phyloP scores from a whole-genome alignment of 2,329 filamentous ascomycete species.

The Knufia fluminis region DNA sequence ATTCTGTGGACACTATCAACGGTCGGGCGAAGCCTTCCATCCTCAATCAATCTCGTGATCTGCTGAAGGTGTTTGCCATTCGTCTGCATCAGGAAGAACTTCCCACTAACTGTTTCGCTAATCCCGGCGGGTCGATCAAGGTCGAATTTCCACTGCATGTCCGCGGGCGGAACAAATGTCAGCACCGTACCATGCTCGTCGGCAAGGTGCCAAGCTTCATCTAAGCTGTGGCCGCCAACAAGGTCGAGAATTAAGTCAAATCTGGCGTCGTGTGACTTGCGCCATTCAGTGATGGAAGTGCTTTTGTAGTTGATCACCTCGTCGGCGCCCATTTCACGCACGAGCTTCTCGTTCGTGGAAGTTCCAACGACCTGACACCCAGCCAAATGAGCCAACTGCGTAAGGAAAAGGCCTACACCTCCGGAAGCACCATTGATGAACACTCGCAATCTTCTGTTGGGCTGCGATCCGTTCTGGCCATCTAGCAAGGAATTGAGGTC shows the following conservation, averaged over 20 bases:
- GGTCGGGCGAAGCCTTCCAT: constrained; percentile 26
- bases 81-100: constrained; percentile 36
- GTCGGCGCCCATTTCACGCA: constrained; percentile 32
- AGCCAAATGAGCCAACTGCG: constrained; percentile 32
- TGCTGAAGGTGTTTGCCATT: constrained; percentile 29
- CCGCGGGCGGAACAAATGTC: constrained; percentile 32
- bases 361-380: constrained; percentile 32
- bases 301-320: constrained; percentile 34
- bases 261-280: constrained; percentile 1
- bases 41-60: constrained; percentile 32
- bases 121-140: constrained; percentile 24
- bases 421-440: constrained; percentile 38
- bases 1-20: constrained; percentile 35
- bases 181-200: constrained; percentile 30
- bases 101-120: constrained; percentile 10
- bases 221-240: constrained; percentile 33
- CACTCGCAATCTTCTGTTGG: constrained; percentile 16
- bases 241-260: constrained; percentile 38
- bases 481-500: constrained; percentile 31
- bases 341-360: constrained; percentile 29
- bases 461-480: constrained; percentile 17
- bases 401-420: constrained; percentile 35
- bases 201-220: constrained; percentile 34
- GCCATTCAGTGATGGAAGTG: neutral
- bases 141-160: constrained; percentile 10